Evolutionary conservation across 805 yeast species (phyloP), one percentile per base, ranked within the genome.

Genomic region (Kuraishia ogatae): DNA sequence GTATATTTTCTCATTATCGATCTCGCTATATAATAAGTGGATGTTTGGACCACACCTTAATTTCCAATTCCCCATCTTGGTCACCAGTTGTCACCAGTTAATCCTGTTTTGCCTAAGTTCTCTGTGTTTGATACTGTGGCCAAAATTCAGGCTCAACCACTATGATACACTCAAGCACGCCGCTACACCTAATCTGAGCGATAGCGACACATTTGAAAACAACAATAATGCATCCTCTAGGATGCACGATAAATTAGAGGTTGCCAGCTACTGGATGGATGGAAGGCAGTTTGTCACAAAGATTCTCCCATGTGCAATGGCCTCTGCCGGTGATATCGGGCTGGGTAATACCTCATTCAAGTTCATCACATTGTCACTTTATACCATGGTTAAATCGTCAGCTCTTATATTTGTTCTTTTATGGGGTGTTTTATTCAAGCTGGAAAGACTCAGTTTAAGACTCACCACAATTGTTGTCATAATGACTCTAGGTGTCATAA

Each of bases 241-340:
- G 19, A 22, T 47, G 50, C 50, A 23, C 13, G 43, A 11, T 11
- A 24, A 22, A 28, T 8, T 19, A 4, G 35, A 24, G 10, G 20
- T 22, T 19, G 21, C 24, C 51, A 24, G 51, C 51, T 66, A 66
- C 55, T 51, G 58, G 23, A 67, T 70, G 61, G 65, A 72, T 20
- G 62, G 66, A 63, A 59, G 59, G 39, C 74, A 74, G 53, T 83
- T 84, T 60, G 15, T 80, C 6, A 70, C 71, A 23, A 84, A 79
- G 53, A 83, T 90, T 48, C 64, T 89, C 1, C 97, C 97, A 0
- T 90, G 97, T 65, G 86, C 97, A 0, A 50, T 89, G 15, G 94
- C 97, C 0, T 82, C 92, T 1, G 90, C 96, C 1, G 93, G 96
- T 19, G 99, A 94, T 69, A 91, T 94, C 60, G 98, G 99, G 1